phyloP scores from a whole-genome alignment of 257 asterid species.

The Osmanthus fragrans region DNA sequence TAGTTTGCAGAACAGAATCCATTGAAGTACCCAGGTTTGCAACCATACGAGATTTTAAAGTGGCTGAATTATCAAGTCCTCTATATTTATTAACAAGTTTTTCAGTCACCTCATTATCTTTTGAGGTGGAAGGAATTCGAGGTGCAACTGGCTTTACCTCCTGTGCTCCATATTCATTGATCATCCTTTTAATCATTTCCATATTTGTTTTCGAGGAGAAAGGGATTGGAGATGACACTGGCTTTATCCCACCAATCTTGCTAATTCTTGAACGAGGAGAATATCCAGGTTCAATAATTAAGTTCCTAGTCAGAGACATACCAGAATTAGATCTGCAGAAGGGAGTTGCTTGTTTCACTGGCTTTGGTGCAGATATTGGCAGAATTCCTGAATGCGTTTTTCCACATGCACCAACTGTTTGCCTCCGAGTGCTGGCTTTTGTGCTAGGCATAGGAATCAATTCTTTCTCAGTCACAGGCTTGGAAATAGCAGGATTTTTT shows the following conservation, averaged over 20 bases:
- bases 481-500: not conserved
- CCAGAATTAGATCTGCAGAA: not conserved
- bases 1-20: not conserved
- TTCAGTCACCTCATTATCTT: constrained; percentile 18
- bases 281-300: not conserved
- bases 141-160: constrained; percentile 17
- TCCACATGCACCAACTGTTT: not conserved
- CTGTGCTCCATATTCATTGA: constrained; percentile 30
- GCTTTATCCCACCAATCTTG: not conserved
- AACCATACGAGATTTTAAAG: not conserved
- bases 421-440: not conserved
- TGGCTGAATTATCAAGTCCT: constrained; percentile 8
- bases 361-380: constrained; percentile 13
- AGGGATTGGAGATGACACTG: not conserved
- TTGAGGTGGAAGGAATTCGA: constrained; percentile 15
- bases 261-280: not conserved
- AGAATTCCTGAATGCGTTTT: constrained; percentile 12
- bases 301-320: constrained; percentile 9
- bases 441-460: constrained; percentile 12
- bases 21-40: not conserved
- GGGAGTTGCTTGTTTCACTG: constrained; percentile 11
- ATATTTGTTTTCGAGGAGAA: constrained; percentile 9
- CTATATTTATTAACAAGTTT: constrained; percentile 15
- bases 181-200: constrained; percentile 18
- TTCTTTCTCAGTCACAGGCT: constrained; percentile 2